Conservation (phyloP, 192 early-diverging fungal species). For the Chytriomyces hyalinus region DNA sequence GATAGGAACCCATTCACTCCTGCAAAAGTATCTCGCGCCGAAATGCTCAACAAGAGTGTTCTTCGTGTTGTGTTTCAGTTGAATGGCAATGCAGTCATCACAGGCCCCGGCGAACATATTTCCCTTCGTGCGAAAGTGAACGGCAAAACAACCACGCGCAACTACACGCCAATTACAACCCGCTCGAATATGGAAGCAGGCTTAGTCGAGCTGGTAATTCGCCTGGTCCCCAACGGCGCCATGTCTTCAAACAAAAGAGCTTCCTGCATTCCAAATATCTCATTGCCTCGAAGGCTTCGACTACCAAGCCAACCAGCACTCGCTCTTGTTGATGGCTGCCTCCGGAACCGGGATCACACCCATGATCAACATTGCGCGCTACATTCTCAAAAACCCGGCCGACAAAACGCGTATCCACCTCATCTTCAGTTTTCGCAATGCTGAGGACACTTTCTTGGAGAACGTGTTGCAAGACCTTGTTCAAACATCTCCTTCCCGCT, state of each 20-base stretch:
- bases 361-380: conserved; percentile 5
- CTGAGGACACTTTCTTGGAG: conserved; percentile 7
- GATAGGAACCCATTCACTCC: no score
- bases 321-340: neutral
- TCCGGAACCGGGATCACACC: conserved; percentile 16
- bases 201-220: conserved; percentile 2
- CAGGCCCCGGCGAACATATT: neutral
- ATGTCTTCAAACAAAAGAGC: neutral
- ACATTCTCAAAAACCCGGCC: neutral
- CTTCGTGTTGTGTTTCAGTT: neutral
- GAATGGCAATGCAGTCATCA: neutral
- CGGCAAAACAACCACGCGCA: neutral
- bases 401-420: conserved; percentile 2
- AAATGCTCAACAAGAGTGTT: neutral
- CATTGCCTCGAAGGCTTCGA: neutral
- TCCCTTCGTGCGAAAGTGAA: neutral
- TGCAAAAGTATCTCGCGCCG: neutral
- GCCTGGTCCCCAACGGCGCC: neutral
- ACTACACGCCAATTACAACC: conserved; percentile 2
- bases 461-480: neutral
- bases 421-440: neutral
- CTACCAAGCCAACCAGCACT: neutral
- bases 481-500: neutral
- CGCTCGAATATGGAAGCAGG: conserved; percentile 2
- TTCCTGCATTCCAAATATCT: neutral